Conservation (phyloP, 2,329 filamentous ascomycete genomes). For the Drechslerella dactyloides region DNA sequence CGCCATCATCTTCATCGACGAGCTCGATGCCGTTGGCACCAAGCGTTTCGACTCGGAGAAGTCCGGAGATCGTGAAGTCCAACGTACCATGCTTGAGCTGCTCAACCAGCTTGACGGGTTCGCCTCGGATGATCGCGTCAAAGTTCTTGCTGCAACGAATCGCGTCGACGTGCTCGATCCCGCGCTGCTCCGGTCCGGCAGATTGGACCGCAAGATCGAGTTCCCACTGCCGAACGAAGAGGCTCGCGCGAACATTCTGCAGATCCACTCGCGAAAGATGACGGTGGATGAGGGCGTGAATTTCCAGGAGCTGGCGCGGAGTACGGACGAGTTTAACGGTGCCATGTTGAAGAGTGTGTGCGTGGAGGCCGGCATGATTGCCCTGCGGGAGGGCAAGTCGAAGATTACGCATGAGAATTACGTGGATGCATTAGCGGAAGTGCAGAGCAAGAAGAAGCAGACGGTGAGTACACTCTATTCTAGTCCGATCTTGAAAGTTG, state of each 20-base stretch:
- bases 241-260: constrained; percentile 92
- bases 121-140: constrained; percentile 94
- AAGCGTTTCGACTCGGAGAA: constrained; percentile 99
- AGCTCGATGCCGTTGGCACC: constrained; percentile 95
- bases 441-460: constrained; percentile 95
- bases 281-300: constrained; percentile 90
- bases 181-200: constrained; percentile 85
- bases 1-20: constrained; percentile 99
- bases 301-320: constrained; percentile 92
- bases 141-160: constrained; percentile 93
- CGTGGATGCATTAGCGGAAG: constrained; percentile 96
- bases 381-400: constrained; percentile 87
- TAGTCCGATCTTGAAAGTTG: constrained; percentile 49
- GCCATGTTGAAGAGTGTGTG: constrained; percentile 98
- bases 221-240: constrained; percentile 98
- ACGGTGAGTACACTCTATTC: constrained; percentile 59
- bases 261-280: constrained; percentile 99
- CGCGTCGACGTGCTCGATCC: constrained; percentile 92
- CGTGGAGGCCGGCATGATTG: constrained; percentile 99
- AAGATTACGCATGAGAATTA: constrained; percentile 99
- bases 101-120: constrained; percentile 99
- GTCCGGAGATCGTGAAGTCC: constrained; percentile 95
- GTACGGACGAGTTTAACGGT: constrained; percentile 97
- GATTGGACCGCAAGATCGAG: constrained; percentile 95
- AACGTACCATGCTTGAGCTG: constrained; percentile 97